Conservation (phyloP, 2,329 filamentous ascomycete genomes). For the Fusarium subtropicale region DNA sequence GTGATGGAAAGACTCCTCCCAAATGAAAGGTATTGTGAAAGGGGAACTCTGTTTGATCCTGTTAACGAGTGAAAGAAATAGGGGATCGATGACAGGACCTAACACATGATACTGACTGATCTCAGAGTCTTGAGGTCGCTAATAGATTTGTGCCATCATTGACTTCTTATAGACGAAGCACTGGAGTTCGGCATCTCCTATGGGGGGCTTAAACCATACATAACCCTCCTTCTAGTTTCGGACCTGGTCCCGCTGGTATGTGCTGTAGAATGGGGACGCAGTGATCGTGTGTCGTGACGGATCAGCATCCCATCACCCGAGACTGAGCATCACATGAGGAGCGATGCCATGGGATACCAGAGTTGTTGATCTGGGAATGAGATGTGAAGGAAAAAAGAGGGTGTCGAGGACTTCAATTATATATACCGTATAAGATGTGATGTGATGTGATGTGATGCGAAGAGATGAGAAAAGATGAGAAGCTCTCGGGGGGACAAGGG, state of each 20-base stretch:
- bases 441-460: background rate
- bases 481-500: background rate
- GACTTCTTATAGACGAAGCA: too few species aligned
- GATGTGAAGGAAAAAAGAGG: background rate
- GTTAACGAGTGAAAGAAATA: background rate
- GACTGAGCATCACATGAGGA: background rate
- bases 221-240: too few species aligned
- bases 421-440: background rate
- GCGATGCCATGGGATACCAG: background rate
- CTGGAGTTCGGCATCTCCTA: too few species aligned
- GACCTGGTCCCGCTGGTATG: too few species aligned
- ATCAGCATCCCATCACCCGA: background rate
- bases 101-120: fast-evolving
- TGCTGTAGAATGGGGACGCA: background rate
- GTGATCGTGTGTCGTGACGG: too few species aligned
- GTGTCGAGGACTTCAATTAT: background rate
- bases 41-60: background rate
- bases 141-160: too few species aligned
- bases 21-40: background rate
- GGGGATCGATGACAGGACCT: background rate
- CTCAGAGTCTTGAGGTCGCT: too few species aligned
- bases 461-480: background rate
- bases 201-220: too few species aligned
- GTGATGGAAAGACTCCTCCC: background rate
- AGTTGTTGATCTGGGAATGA: background rate